Evolutionary conservation across 2,329 filamentous ascomycete species (phyloP), one percentile per base, ranked within the genome.

Genomic region (Colletotrichum costaricense): DNA sequence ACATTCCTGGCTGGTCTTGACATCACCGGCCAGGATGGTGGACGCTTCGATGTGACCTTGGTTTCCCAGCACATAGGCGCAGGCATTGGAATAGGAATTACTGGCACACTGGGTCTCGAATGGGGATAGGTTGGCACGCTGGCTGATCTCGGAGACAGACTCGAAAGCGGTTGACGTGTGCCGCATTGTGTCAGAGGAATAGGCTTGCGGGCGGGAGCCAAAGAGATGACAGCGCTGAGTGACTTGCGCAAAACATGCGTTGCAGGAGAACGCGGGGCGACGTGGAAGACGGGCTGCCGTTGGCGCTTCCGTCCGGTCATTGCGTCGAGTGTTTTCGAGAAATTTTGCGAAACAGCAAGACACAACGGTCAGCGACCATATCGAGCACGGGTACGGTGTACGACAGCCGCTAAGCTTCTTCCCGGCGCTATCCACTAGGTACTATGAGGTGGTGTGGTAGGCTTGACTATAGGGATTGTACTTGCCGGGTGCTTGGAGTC

Each of bases 21-120:
- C 72, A 72, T 74, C 72, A 68, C 69, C 59, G 72, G 56, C 72
- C 63, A 54, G 72, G 72, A 60, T 74, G 55, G 7, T 59, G 59
- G 35, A 26, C n/a, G 60, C 60, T 54, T 52, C 22, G 62, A 63
- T 66, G 67, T 24, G 62, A 72, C 35, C 52, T 42, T 54, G 30
- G n/a, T 42, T 59, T 67, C n/a, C 38, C 49, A 16, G 35, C 46
- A 54, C 26, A 30, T 56, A 33, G 56, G 65, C 35, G 35, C 65
- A 16, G 56, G 63, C 30, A 28, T 24, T 35, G 60, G 4, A 38
- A 28, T 26, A 42, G 22, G 55, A 19, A 69, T 12, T 35, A 52
- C 68, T 28, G 55, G 38, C 64, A 64, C 6, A 42, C 26, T n/a
- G 24, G 16, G 42, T 54, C 42, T 49, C 19, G 42, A 22, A 49